Evolutionary conservation across 257 asterid genomes (phyloP), one percentile per base, ranked within the genome.

Genomic region (Anisodus tanguticus): DNA sequence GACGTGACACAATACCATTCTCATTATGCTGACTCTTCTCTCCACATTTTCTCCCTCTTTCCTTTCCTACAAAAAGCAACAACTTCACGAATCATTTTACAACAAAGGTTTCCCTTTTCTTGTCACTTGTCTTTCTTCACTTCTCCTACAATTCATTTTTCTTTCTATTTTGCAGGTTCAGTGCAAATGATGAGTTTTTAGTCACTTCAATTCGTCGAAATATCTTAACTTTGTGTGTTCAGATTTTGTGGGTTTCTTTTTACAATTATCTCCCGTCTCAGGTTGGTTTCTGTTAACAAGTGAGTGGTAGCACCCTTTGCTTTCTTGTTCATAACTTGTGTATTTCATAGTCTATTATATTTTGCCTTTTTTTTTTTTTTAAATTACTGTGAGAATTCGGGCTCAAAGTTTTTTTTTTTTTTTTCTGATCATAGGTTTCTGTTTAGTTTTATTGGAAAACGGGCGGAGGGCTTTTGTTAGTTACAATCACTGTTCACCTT

Each of bases 171-270:
- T 41, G 58, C 72, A 63, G 85, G 67, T 64, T 49, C 68, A 22
- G 67, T 13, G 3, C 67, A 59, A 57, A 57, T 82, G 84, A 86
- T 62, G 76, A 53, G 45, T 43, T 41, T 74, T 55, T 55, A 43
- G 15, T 85, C 80, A 85, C 78, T 57, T 53, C 31, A 86, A 77
- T 86, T 70, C 53, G 86, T 83, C 84, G 59, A 86, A 74, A 64
- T 82, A 47, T 79, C 74, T 51, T 9, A 22, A 63, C 41, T 69
- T 31, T 15, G 4, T 17, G 7, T 80, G 10, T 58, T 68, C 80
- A 31, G 37, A 39, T 58, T 83, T 26, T 16, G 15, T 3, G 39
- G 39, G 1, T 63, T 19, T 63, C 39, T 9, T 22, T 3, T 9
- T 19, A 19, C 69, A 63, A 26, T 19, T 63, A 3, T 7, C 4